phyloP scores from a whole-genome alignment of 768 basidiomycete genomes.

The Pleurotus salmoneostramineus region DNA sequence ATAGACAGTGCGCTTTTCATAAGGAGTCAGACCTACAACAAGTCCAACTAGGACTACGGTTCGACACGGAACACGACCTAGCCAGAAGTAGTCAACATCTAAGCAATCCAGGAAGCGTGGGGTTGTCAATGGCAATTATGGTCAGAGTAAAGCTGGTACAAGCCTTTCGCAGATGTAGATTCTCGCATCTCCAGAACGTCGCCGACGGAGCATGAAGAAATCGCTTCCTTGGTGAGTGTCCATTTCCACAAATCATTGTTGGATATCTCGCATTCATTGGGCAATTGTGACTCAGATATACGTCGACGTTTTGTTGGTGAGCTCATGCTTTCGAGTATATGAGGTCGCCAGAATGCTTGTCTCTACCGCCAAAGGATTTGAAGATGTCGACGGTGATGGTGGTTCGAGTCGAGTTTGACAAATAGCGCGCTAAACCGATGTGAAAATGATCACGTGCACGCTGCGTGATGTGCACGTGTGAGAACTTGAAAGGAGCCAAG shows the following conservation, averaged over 20 bases:
- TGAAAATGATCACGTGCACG: no score
- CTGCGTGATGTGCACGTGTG: no score
- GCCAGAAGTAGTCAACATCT: slow-evolving; percentile 66
- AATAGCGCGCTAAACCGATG: no score
- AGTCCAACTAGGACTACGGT: slow-evolving; percentile 58
- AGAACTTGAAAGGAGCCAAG: no score
- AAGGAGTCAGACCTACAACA: slow-evolving; percentile 57
- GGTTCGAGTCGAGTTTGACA: no score
- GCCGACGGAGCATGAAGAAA: slow-evolving; percentile 50
- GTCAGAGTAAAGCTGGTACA: not conserved
- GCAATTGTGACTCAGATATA: not conserved
- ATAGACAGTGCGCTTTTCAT: slow-evolving; percentile 59
- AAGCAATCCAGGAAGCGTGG: slow-evolving; percentile 6
- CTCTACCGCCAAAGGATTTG: no score
- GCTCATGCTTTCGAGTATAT: not conserved
- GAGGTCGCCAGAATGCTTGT: no score
- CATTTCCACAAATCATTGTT: slow-evolving; percentile 42
- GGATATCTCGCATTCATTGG: not conserved
- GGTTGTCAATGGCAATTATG: not conserved
- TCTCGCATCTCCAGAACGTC: slow-evolving; percentile 48
- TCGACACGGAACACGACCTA: slow-evolving; percentile 69
- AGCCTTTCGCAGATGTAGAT: slow-evolving; percentile 25
- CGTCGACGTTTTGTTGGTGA: not conserved
- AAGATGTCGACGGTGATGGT: no score
- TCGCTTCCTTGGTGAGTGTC: slow-evolving; percentile 53